These are phyloP conservation scores for Colletotrichum sp. DNA, from an alignment of 2,329 filamentous ascomycete species.

Conservation along the genomic window DNA sequence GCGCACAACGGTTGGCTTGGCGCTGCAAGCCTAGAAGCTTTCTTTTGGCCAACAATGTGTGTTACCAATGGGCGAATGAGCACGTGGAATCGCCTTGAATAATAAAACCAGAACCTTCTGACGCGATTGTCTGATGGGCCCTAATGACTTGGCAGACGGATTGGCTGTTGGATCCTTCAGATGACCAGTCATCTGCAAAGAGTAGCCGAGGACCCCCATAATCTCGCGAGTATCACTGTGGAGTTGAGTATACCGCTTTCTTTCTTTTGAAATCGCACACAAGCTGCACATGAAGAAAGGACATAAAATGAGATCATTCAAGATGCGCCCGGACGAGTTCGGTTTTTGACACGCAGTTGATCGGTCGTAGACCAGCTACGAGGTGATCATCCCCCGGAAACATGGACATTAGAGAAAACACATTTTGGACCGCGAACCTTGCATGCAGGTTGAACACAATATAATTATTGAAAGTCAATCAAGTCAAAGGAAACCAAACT, in stretches of 20 bases:
- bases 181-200: neutral
- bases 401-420: neutral
- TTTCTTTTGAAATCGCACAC: neutral
- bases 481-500: neutral
- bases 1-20: neutral
- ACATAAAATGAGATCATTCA: neutral
- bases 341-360: neutral
- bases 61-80: neutral
- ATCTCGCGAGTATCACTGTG: neutral
- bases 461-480: neutral
- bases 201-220: neutral
- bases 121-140: neutral
- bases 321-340: neutral
- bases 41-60: neutral
- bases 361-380: neutral
- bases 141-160: neutral
- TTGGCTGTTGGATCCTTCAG: neutral
- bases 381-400: neutral
- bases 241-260: neutral
- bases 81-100: neutral
- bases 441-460: neutral
- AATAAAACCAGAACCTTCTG: neutral
- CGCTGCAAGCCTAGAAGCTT: neutral
- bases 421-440: neutral
- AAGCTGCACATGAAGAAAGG: neutral